Evolutionary conservation across 129 eudicot genomes (phyloP).

Genomic region (Flaveria robusta): DNA sequence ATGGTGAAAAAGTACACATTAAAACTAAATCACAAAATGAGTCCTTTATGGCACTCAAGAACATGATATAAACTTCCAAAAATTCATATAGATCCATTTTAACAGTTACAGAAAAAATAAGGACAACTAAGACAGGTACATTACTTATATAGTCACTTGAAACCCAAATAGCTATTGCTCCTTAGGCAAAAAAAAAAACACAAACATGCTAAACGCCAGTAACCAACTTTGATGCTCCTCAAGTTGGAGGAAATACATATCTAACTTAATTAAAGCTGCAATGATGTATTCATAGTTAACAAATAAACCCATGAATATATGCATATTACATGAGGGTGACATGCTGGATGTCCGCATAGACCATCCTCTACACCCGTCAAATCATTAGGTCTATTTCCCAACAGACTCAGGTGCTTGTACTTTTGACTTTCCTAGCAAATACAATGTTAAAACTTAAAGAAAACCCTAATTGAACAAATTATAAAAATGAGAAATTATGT

Average conservation of each 20-base stretch:
- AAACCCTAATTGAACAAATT: background rate
- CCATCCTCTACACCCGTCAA: background rate
- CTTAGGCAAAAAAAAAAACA: background rate
- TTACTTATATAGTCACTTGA: background rate
- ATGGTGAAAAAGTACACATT: conserved; percentile 15
- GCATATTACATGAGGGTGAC: background rate
- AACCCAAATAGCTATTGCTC: background rate
- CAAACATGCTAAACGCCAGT: background rate
- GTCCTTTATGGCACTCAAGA: conserved; percentile 8
- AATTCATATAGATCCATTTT: conserved; percentile 6
- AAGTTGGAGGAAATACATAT: background rate
- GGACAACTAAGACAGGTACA: background rate
- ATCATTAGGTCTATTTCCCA: background rate
- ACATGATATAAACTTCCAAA: background rate
- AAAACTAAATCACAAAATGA: conserved; percentile 4
- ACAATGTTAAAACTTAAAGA: background rate
- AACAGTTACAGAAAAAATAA: background rate
- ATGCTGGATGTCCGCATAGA: background rate
- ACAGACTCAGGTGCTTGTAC: background rate
- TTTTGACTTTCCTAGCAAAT: background rate
- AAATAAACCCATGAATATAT: background rate
- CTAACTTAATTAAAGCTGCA: background rate
- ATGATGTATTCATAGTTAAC: background rate
- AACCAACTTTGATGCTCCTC: background rate
- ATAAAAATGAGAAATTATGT: background rate